Conservation (phyloP, 2,329 filamentous ascomycete species). For the Hyphodiscus sp. region DNA sequence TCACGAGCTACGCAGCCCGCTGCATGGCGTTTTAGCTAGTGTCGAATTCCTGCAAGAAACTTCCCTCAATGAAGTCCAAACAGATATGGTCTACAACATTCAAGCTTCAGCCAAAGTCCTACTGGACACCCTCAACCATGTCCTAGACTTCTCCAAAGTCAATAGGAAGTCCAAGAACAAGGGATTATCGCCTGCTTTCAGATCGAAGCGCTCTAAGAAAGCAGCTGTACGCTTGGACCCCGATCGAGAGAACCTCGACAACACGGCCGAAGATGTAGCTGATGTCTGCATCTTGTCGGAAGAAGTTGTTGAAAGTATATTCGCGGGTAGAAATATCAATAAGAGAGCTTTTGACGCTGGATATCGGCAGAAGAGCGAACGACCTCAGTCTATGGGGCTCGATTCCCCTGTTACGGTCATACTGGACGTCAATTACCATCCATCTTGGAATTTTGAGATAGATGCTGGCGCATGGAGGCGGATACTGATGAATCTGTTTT, state of each 20-base stretch:
- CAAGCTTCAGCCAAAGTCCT: slow-evolving; percentile 45
- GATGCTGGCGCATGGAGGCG: slow-evolving; percentile 45
- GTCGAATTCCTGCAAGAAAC: slow-evolving; percentile 49
- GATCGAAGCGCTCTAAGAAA: slow-evolving; percentile 4
- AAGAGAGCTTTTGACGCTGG: slow-evolving; percentile 15
- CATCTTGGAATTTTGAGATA: slow-evolving; percentile 46
- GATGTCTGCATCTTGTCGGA: slow-evolving; percentile 26
- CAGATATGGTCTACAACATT: slow-evolving; percentile 42
- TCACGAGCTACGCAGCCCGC: slow-evolving; percentile 36
- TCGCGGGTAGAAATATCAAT: slow-evolving; percentile 22
- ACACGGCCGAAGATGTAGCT: slow-evolving; percentile 17
- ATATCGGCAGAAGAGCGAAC: not conserved
- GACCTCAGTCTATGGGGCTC: slow-evolving; percentile 9
- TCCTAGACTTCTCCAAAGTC: slow-evolving; percentile 50
- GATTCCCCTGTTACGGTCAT: slow-evolving; percentile 37
- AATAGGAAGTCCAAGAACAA: slow-evolving; percentile 31
- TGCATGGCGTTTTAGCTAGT: slow-evolving; percentile 53
- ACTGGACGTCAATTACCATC: slow-evolving; percentile 42
- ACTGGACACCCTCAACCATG: slow-evolving; percentile 46
- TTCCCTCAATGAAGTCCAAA: slow-evolving; percentile 38
- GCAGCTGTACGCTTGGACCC: not conserved
- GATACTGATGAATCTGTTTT: slow-evolving; percentile 56
- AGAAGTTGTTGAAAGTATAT: slow-evolving; percentile 29
- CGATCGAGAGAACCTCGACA: slow-evolving; percentile 9
- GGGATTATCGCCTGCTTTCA: slow-evolving; percentile 2